Conservation (phyloP, 2,329 filamentous ascomycete species). For the Hymenoscyphus scutula region DNA sequence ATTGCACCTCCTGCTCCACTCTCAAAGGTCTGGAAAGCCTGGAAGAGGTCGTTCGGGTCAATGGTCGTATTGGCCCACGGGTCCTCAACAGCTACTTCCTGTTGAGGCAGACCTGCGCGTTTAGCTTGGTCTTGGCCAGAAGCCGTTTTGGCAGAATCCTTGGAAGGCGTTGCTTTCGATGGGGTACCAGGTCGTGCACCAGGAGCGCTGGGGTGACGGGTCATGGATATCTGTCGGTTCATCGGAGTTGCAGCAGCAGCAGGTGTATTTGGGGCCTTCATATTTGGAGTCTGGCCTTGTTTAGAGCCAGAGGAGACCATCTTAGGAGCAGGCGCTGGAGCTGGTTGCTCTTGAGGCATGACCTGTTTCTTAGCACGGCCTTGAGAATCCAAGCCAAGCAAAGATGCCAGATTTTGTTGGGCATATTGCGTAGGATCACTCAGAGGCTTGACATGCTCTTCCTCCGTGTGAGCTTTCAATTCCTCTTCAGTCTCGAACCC, state of each 20-base stretch:
- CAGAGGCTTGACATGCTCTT: slow-evolving; percentile 57
- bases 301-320: slow-evolving; percentile 29
- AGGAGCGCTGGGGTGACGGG: slow-evolving; percentile 46
- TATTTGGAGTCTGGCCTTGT: slow-evolving; percentile 44
- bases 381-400: slow-evolving; percentile 52
- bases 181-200: slow-evolving; percentile 40
- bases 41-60: slow-evolving; percentile 52
- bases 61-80: slow-evolving; percentile 48
- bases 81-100: slow-evolving; percentile 23
- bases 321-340: slow-evolving; percentile 40
- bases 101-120: slow-evolving; percentile 30
- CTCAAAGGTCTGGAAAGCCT: slow-evolving; percentile 43
- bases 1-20: slow-evolving; percentile 47
- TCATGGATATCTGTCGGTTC: slow-evolving; percentile 49
- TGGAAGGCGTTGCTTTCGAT: slow-evolving; percentile 24
- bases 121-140: slow-evolving; percentile 31
- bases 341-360: slow-evolving; percentile 12
- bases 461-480: slow-evolving; percentile 51
- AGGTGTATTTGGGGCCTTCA: slow-evolving; percentile 37
- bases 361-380: slow-evolving; percentile 37
- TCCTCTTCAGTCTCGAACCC: slow-evolving; percentile 56
- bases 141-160: slow-evolving; percentile 23
- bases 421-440: slow-evolving; percentile 55
- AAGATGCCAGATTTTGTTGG: slow-evolving; percentile 47
- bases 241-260: slow-evolving; percentile 44